Conservation (phyloP, 352 stramenopile species). For the Paralagenidium karlingii region DNA sequence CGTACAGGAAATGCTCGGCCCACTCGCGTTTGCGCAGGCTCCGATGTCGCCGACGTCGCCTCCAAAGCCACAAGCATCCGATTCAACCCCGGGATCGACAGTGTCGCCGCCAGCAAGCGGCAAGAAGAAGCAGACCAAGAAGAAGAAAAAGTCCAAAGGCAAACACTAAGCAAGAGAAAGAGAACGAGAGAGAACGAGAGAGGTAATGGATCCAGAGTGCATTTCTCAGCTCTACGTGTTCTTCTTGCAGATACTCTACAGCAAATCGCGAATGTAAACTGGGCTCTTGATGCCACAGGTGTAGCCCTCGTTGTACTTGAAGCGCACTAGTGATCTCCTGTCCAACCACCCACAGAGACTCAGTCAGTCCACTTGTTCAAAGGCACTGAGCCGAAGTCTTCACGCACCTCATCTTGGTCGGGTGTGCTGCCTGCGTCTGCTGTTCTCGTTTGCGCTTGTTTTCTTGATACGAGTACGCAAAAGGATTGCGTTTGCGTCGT, state of each 20-base stretch:
- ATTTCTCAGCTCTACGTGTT: background rate
- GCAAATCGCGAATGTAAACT: constrained; percentile 79
- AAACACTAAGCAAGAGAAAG: background rate
- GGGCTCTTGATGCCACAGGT: constrained; percentile 82
- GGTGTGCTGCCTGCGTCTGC: constrained; percentile 10
- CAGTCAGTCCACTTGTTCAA: background rate
- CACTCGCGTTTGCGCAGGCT: constrained; percentile 17
- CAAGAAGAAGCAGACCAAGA: constrained; percentile 33
- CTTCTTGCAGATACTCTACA: too few species aligned
- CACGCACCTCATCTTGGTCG: background rate
- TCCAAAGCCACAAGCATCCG: constrained; percentile 1
- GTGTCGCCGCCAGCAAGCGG: background rate
- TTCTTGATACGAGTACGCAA: constrained; percentile 70
- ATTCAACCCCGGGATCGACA: background rate
- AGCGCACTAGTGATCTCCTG: constrained; percentile 42
- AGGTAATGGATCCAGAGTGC: background rate
- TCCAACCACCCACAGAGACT: background rate
- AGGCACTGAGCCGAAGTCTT: background rate
- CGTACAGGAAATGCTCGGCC: constrained; percentile 51
- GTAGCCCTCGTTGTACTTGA: constrained; percentile 87
- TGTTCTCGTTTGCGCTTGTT: constrained; percentile 56
- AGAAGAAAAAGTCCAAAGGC: constrained; percentile 23
- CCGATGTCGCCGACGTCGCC: constrained; percentile 6
- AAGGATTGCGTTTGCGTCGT: constrained; percentile 50
- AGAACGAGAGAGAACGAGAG: background rate